Evolutionary conservation across 192 early-diverging fungal species (phyloP), one percentile per base, ranked within the genome.

Genomic region (Mortierella antarctica): DNA sequence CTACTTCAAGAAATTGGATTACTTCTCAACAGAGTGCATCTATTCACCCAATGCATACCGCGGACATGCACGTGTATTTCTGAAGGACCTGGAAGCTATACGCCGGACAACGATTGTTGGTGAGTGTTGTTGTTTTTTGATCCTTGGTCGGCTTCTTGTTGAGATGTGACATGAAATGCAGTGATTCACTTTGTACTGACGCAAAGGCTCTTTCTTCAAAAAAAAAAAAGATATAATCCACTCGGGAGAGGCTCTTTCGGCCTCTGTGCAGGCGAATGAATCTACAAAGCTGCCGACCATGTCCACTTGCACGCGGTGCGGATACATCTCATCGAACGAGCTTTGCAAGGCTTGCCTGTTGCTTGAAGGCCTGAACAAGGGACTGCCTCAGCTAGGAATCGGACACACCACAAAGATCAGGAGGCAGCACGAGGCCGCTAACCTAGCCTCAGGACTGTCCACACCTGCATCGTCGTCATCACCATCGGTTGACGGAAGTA

Each of bases 1-100:
- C 21, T 98, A 99, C 74, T 96, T 96, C 74, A 94, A 95, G 83
- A 92, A 95, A 46, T 85, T 99, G 23, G 98, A 99, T 76, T 99
- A 99, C 86, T 99, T 99, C 63, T 97, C 96, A 13, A 99, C 98
- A 12, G 98, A 99, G 79, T 99, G 98, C 79, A 96, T 95, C 21
- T 99, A 99, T 83, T 95, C 96, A 44, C 97, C 97, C 31, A 96
- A 99, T 72, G 96, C 98, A 7, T 99, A 98, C 66, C 93, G 98
- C 49, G 98, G 98, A 7, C 90, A 98, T 82, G 98, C 96, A 11
- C 88, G 98, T 51, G 91, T 92, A 21, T 98, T 97, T 82, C 86
- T 99, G 46, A 99, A 99, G 83, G 96, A 98, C 76, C 86, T 99
- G 65, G 98, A 99, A 69, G 83, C 91, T 7, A 91, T 99, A 44